phyloP scores from a whole-genome alignment of 345 rosid species.

The Balakata baccata region DNA sequence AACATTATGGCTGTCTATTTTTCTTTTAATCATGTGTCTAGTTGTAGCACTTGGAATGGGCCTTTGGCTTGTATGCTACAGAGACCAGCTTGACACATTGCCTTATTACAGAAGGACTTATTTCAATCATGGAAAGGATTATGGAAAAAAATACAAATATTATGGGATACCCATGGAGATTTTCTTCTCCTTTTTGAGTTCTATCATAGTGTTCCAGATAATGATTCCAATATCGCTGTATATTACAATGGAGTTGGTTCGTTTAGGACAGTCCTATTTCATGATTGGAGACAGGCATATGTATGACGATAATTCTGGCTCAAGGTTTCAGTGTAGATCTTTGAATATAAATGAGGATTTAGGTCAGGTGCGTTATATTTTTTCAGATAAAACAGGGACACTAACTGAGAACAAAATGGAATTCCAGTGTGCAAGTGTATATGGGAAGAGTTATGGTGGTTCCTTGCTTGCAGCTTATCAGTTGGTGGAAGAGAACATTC shows the following conservation, averaged over 20 bases:
- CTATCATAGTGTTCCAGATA: constrained; percentile 74
- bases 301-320: constrained; percentile 49
- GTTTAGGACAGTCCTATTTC: constrained; percentile 72
- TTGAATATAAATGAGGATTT: constrained; percentile 77
- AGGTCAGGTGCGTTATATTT: constrained; percentile 70
- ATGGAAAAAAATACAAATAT: constrained; percentile 49
- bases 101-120: constrained; percentile 65
- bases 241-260: constrained; percentile 80
- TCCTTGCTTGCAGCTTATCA: not conserved
- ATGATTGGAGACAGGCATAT: constrained; percentile 70
- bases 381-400: constrained; percentile 82
- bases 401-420: constrained; percentile 79
- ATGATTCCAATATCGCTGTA: constrained; percentile 84
- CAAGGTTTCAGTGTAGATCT: constrained; percentile 75
- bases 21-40: constrained; percentile 61
- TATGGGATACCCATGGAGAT: constrained; percentile 78
- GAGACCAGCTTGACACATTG: constrained; percentile 54
- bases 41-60: constrained; percentile 64
- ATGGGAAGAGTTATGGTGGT: constrained; percentile 49
- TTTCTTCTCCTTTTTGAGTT: constrained; percentile 69
- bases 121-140: constrained; percentile 41
- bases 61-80: constrained; percentile 52
- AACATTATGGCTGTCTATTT: constrained; percentile 62
- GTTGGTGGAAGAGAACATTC: constrained; percentile 21
- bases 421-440: constrained; percentile 57